These are phyloP conservation scores for Skeletonema costatum DNA, from an alignment of 108 stramenopile genomes.

Conservation along the genomic window DNA sequence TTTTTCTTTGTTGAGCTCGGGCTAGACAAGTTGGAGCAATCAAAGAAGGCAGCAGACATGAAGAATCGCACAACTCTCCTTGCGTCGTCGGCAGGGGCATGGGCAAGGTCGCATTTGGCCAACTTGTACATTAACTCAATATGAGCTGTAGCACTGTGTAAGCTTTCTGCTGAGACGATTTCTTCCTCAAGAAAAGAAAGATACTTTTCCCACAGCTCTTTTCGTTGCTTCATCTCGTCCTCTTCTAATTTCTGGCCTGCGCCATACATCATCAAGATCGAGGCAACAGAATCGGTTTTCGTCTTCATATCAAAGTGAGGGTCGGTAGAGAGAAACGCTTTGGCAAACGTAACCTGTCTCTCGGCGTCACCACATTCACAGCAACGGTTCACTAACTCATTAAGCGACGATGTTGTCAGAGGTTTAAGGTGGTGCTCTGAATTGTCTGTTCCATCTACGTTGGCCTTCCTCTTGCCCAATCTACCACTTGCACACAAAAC, in stretches of 20 bases:
- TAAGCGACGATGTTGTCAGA: conserved; percentile 22
- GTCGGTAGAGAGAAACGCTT: conserved; percentile 59
- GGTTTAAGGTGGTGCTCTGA: conserved; percentile 43
- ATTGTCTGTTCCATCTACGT: background rate
- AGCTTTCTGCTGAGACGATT: conserved; percentile 42
- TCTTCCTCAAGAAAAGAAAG: conserved; percentile 39
- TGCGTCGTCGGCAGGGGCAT: conserved; percentile 34
- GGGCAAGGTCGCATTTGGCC: conserved; percentile 33
- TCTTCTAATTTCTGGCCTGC: conserved; percentile 8
- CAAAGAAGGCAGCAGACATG: conserved; percentile 76
- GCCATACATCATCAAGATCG: conserved; percentile 48
- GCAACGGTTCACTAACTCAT: conserved; percentile 12
- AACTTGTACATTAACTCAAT: conserved; percentile 48
- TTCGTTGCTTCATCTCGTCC: conserved; percentile 15
- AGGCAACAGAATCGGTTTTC: conserved; percentile 60
- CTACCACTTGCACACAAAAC: conserved; percentile 60
- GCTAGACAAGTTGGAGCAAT: conserved; percentile 43
- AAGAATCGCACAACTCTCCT: conserved; percentile 60
- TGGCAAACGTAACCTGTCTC: conserved; percentile 55
- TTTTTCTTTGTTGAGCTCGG: conserved; percentile 43
- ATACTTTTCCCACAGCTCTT: conserved; percentile 38
- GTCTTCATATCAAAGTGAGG: conserved; percentile 76
- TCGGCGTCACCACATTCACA: conserved; percentile 31
- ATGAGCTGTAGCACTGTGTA: conserved; percentile 18
- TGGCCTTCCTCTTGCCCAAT: conserved; percentile 17